These are phyloP conservation scores for Cladosporium sp. DNA, from an alignment of 2,329 filamentous ascomycete genomes.

Conservation along the genomic window DNA sequence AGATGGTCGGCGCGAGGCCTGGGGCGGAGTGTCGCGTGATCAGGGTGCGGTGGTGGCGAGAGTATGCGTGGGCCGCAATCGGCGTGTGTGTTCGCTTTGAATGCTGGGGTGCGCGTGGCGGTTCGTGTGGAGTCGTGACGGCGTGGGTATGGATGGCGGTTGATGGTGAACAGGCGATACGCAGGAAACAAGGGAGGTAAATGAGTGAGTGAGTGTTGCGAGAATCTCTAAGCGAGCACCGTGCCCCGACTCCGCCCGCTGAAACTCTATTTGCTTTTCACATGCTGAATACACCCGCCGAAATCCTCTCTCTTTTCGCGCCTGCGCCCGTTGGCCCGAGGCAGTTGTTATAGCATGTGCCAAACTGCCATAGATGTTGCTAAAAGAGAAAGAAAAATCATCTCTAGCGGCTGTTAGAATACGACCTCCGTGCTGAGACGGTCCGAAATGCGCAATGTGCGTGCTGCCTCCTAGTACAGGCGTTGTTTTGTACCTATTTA, in stretches of 20 bases:
- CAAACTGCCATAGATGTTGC: not conserved
- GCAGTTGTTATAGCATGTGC: not conserved
- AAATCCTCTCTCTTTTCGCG: not conserved
- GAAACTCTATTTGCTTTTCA: slow-evolving; percentile 4
- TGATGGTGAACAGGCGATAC: not conserved
- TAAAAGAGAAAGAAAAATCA: not conserved
- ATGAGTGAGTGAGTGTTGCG: not conserved
- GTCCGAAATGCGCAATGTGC: not conserved
- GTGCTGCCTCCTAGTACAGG: not conserved
- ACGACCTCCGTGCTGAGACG: not conserved
- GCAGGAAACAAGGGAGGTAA: slow-evolving; percentile 10
- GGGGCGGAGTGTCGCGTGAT: slow-evolving; percentile 15
- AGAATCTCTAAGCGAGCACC: not conserved
- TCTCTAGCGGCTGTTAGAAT: not conserved
- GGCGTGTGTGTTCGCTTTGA: slow-evolving; percentile 4
- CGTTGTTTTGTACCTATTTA: not conserved
- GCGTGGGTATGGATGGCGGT: slow-evolving; percentile 9
- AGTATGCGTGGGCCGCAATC: slow-evolving; percentile 9
- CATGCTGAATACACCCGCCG: not conserved
- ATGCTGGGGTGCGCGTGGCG: slow-evolving; percentile 11
- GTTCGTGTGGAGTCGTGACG: slow-evolving; percentile 4
- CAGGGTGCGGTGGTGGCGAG: not conserved
- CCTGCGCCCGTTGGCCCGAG: not conserved
- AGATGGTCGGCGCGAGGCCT: slow-evolving; percentile 15
- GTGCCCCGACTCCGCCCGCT: not conserved